Conservation (phyloP, 148 eudicot genomes). For the Chenopodium suecicum region DNA sequence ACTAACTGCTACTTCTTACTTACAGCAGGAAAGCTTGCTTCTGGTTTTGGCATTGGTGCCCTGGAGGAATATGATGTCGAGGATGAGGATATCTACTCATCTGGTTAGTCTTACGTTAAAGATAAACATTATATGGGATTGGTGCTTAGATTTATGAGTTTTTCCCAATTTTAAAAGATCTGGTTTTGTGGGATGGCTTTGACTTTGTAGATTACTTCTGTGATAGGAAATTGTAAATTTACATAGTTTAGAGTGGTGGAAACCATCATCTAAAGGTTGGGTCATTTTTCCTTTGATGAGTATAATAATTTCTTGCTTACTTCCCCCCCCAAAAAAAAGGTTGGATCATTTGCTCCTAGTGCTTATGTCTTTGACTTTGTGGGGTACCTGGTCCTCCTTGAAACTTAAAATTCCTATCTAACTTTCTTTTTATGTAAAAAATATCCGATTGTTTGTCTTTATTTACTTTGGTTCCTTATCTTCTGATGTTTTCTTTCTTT, state of each 20-base stretch:
- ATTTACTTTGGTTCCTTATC: neutral
- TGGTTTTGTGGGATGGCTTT: neutral
- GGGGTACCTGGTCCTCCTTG: neutral
- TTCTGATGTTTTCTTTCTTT: neutral
- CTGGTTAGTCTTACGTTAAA: slow-evolving; percentile 47
- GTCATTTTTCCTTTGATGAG: neutral
- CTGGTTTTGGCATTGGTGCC: slow-evolving; percentile 97
- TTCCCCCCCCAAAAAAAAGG: too few relatives aligned
- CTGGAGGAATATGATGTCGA: slow-evolving; percentile 89
- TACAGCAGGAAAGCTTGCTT: slow-evolving; percentile 74
- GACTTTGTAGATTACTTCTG: neutral
- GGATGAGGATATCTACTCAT: slow-evolving; percentile 87
- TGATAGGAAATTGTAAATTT: neutral
- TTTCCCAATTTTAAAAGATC: neutral
- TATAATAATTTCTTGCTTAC: too few relatives aligned
- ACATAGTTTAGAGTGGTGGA: neutral
- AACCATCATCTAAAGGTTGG: neutral
- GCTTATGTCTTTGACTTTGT: neutral
- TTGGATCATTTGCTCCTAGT: neutral
- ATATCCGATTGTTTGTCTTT: neutral
- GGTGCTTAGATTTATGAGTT: neutral
- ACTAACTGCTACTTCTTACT: slow-evolving; percentile 27
- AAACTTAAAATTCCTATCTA: neutral
- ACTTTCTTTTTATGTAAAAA: neutral
- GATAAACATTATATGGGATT: neutral